Evolutionary conservation across 768 basidiomycete species (phyloP), one percentile per base, ranked within the genome.

Genomic region (Harrya chromipes): DNA sequence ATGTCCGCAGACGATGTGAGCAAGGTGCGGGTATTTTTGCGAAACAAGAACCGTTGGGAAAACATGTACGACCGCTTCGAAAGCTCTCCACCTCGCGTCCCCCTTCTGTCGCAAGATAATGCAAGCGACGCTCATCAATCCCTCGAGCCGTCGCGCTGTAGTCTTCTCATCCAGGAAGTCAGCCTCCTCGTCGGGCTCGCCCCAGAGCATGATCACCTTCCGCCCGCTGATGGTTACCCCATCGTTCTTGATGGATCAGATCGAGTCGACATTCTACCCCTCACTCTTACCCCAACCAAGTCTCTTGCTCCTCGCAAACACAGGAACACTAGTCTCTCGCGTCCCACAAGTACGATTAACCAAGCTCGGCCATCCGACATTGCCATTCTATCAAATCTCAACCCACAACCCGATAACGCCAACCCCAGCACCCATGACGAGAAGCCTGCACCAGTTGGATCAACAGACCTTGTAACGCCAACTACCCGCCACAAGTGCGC

Each of bases 131-230:
- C 20, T 9, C 19, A 34, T 24, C 31, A 47, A 5, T 39, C 20
- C 40, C 26, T 17, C n/a, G 60, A 63, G 20, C 26, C 54, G 16
- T 53, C 56, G 2, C 57, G 55, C 33, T 70, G 47, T 23, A 68
- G 68, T 49, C 43, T 56, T 42, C 64, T 68, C 29, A 59, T 68
- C 26, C 59, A 62, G 14, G 68, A 70, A 24, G 64, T 70, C 14
- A 62, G 66, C 44, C 55, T 62, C 34, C 67, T 68, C 38, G 58
- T 70, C 13, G 68, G 66, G 19, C 42, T 68, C 17, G n/a, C 67
- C 6, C 16, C 50, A 1, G 64, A 66, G 1, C 47, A 64, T 16
- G 57, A 52, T 19, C 29, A 34, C 27, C 27, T 40, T n/a, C 39
- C 43, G 3, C 36, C 44, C 21, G 45, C 31, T 20, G 49, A 52